Percentiles rank a stretch among this genome's conserved stretches.
phyloP scores from a whole-genome alignment of 2,329 filamentous ascomycete species.

The Diaporthe helianthi region DNA sequence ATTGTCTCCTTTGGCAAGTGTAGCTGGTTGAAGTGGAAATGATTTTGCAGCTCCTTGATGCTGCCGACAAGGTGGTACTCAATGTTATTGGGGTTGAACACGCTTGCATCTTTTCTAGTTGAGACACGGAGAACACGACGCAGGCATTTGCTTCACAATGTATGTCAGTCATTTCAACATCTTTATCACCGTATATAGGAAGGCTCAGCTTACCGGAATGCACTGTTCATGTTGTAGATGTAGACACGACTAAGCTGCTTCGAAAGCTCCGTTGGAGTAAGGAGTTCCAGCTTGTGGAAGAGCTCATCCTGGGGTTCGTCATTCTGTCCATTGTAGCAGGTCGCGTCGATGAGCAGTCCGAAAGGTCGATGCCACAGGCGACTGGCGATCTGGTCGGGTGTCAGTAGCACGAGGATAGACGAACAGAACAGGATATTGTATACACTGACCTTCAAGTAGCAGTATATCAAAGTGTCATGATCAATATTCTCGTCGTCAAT shows the following conservation, averaged over 20 bases:
- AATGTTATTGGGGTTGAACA: conserved; percentile 70
- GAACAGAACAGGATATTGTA: background rate
- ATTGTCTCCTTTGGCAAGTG: conserved; percentile 75
- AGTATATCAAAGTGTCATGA: conserved; percentile 70
- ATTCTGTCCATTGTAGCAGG: conserved; percentile 72
- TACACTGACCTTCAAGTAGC: conserved; percentile 67
- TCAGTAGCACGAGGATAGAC: background rate
- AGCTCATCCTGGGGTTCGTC: conserved; percentile 68
- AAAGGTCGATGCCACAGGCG: conserved; percentile 74
- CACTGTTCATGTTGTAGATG: conserved; percentile 77
- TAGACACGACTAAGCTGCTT: conserved; percentile 68
- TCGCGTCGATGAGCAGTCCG: conserved; percentile 72
- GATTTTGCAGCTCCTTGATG: conserved; percentile 68
- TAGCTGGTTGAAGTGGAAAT: conserved; percentile 71
- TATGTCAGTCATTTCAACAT: background rate
- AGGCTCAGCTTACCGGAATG: conserved; percentile 58
- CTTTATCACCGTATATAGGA: background rate
- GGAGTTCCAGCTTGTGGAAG: conserved; percentile 67
- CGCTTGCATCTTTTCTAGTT: conserved; percentile 64
- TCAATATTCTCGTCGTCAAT: conserved; percentile 72
- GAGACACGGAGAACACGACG: conserved; percentile 68
- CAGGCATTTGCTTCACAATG: conserved; percentile 62
- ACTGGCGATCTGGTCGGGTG: conserved; percentile 63
- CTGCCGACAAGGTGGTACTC: conserved; percentile 72
- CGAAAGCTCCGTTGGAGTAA: conserved; percentile 68